Conservation (phyloP, 148 eudicot species). For the Hydrangea macrophylla region DNA sequence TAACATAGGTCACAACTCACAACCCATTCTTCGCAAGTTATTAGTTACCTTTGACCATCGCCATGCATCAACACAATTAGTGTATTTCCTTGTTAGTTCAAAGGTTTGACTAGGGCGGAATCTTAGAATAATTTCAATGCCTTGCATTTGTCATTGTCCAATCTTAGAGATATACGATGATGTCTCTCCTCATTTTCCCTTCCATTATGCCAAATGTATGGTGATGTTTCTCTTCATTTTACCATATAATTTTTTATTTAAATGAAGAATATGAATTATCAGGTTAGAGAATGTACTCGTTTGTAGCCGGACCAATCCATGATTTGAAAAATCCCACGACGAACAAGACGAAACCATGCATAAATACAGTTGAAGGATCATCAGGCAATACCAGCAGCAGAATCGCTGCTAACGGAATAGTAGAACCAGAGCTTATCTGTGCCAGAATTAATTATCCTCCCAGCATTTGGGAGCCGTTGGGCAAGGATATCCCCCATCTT, state of each 20-base stretch:
- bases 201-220: not conserved
- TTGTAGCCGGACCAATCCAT: constrained; percentile 84
- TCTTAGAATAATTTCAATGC: not conserved
- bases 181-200: no score
- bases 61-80: no score
- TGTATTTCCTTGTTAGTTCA: no score
- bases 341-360: constrained; percentile 60
- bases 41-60: no score
- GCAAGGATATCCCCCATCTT: constrained; percentile 78
- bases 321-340: constrained; percentile 64
- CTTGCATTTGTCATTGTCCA: not conserved
- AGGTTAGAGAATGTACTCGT: constrained; percentile 51
- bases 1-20: no score
- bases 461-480: constrained; percentile 54
- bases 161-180: not conserved
- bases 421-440: constrained; percentile 82
- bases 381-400: constrained; percentile 61
- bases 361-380: constrained; percentile 49
- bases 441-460: constrained; percentile 76
- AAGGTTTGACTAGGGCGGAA: no score
- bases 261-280: not conserved
- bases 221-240: no score
- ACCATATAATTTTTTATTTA: no score
- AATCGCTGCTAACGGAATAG: constrained; percentile 75
- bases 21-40: no score